Conservation (phyloP, 2,329 filamentous ascomycete genomes). For the Verticillium tricorpus region DNA sequence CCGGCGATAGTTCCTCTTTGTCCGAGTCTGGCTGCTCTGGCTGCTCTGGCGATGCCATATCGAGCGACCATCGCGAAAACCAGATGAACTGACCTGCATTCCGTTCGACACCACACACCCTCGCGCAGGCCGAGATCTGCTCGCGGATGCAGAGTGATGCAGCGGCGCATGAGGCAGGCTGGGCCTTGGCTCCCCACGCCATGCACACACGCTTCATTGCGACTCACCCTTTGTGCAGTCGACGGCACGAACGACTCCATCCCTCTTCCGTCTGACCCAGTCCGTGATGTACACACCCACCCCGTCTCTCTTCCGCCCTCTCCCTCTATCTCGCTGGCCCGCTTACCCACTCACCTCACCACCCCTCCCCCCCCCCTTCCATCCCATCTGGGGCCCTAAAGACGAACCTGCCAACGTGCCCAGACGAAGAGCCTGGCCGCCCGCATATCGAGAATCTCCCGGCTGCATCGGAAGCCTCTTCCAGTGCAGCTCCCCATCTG, state of each 20-base stretch:
- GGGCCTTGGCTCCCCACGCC: background rate
- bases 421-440: background rate
- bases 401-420: background rate
- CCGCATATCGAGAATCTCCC: slow-evolving; percentile 3
- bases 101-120: background rate
- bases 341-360: too few species aligned
- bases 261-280: background rate
- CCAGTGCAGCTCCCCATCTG: background rate
- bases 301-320: too few species aligned
- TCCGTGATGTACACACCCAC: too few species aligned
- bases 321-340: too few species aligned
- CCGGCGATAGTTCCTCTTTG: background rate
- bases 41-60: background rate
- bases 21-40: background rate
- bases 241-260: background rate
- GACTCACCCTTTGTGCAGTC: background rate
- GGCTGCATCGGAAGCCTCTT: slow-evolving; percentile 1
- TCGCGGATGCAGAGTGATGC: background rate
- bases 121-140: background rate
- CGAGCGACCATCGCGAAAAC: background rate
- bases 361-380: too few species aligned
- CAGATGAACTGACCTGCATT: background rate
- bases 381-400: too few species aligned
- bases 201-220: background rate
- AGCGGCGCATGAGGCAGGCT: background rate